Conservation (phyloP, 2,329 filamentous ascomycete genomes). For the Aspergillus transmontanensis region DNA sequence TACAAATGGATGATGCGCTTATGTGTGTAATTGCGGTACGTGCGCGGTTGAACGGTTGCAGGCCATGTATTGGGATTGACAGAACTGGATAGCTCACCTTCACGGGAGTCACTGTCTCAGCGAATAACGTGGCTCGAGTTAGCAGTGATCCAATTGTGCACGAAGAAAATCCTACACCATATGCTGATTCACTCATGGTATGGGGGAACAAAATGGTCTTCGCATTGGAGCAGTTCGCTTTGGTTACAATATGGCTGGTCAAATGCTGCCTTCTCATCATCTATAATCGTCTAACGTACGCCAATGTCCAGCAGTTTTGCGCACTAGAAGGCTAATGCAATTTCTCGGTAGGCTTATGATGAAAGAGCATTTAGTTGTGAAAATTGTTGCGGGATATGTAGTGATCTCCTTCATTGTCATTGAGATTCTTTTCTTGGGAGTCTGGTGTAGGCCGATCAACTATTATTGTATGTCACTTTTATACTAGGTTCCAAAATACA, state of each 20-base stretch:
- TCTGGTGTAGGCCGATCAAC: slow-evolving; percentile 1
- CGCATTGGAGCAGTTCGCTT: not conserved
- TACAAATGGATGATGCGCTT: not conserved
- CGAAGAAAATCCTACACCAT: not conserved
- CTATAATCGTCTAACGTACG: slow-evolving; percentile 3
- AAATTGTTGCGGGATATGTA: slow-evolving; percentile 1
- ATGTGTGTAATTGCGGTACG: slow-evolving; percentile 2
- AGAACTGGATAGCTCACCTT: not conserved
- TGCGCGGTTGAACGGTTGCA: no score
- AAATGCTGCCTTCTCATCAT: slow-evolving; percentile 3
- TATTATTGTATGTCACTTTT: not conserved
- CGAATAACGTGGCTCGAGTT: not conserved
- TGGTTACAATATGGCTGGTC: slow-evolving; percentile 3
- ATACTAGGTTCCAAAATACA: not conserved
- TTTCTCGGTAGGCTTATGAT: not conserved
- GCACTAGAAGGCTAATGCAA: not conserved
- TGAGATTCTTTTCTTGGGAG: slow-evolving; percentile 1
- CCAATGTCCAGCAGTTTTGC: not conserved
- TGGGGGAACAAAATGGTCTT: slow-evolving; percentile 6
- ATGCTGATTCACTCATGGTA: not conserved
- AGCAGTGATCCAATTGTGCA: not conserved
- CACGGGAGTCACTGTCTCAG: not conserved
- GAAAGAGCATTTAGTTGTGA: slow-evolving; percentile 1
- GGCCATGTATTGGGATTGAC: not conserved
- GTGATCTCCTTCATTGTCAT: not conserved